Evolutionary conservation across 1,284 basidiomycete species (phyloP), one percentile per base, ranked within the genome.

Genomic region (Rhodotorula sp.): DNA sequence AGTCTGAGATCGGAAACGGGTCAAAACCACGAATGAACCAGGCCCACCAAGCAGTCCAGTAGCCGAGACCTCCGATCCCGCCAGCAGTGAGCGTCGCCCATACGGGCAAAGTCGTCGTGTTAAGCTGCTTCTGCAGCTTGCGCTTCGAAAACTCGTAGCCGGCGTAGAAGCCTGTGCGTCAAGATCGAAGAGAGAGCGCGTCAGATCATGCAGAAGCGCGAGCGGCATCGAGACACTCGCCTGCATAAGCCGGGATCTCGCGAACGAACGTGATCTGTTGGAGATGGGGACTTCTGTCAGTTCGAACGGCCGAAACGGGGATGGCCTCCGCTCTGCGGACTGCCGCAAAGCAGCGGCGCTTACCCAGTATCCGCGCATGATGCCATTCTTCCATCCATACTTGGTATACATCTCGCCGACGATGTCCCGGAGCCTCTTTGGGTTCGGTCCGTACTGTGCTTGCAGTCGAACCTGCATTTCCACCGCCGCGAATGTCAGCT

Each of bases 351-450:
- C n/a, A 18, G 22, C 17, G 4, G 7, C 24, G 75, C 85, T 62
- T 71, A 92, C 92, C 93, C 94, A 96, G 80, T 94, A 98, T 0
- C 95, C 95, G 46, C 95, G 84, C 94, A 98, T 96, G 64, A 98
- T 86, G 14, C 95, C 95, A 69, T 87, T 85, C 56, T 87, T 83
- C 74, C 97, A 87, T 0, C 95, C 95, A 84, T 89, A 92, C 67
- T 91, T 82, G 44, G 79, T 80, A 89, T 92, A 95, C 87, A 95
- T 91, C 76, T 95, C 91, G 26, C 81, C 83, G 8, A 87, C 87
- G 6, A 96, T 85, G 4, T 83, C 84, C 45, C 87, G 83, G 45
- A 96, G 84, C 56, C 87, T 85, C 82, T 95, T 91, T 45, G 67
- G 66, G 33, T 62, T 64, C 1, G 60, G 58, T 26, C 90, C 91